These are phyloP conservation scores for Achaetomiella virescens DNA, from an alignment of 495 filamentous ascomycete genomes.

Conservation along the genomic window DNA sequence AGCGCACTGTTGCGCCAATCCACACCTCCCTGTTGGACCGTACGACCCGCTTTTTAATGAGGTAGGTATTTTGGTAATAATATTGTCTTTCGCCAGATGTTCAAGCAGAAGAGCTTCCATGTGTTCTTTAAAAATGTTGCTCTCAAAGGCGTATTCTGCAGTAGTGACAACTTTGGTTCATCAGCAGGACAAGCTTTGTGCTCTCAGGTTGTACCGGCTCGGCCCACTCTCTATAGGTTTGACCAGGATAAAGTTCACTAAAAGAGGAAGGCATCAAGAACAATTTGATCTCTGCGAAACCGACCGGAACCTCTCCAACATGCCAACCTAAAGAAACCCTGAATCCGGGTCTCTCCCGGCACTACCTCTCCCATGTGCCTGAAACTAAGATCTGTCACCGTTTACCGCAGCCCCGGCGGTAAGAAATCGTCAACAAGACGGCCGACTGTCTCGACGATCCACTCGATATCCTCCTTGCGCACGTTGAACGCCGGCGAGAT, in stretches of 20 bases:
- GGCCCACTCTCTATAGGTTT: too few species aligned
- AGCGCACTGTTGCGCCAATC: neutral
- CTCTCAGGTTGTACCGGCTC: too few species aligned
- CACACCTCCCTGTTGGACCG: neutral
- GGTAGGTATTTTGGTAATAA: too few species aligned
- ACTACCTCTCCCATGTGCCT: neutral
- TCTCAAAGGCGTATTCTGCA: too few species aligned
- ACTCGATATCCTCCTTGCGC: constrained; percentile 54
- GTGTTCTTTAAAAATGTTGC: too few species aligned
- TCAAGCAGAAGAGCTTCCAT: too few species aligned
- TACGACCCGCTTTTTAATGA: neutral
- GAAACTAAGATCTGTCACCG: neutral
- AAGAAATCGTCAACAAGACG: constrained; percentile 35
- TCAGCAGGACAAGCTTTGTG: too few species aligned
- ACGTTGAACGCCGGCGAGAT: constrained; percentile 71
- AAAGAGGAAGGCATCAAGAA: neutral
- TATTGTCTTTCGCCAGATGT: too few species aligned
- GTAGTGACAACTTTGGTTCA: too few species aligned
- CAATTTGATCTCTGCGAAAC: neutral
- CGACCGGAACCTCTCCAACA: neutral
- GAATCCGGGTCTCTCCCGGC: too few species aligned
- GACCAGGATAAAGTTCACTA: neutral
- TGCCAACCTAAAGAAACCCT: too few species aligned
- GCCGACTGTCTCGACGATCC: constrained; percentile 42
- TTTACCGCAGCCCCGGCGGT: neutral